Evolutionary conservation across 306 rosid genomes (phyloP), one percentile per base, ranked within the genome.

Genomic region (Malus asiatica): DNA sequence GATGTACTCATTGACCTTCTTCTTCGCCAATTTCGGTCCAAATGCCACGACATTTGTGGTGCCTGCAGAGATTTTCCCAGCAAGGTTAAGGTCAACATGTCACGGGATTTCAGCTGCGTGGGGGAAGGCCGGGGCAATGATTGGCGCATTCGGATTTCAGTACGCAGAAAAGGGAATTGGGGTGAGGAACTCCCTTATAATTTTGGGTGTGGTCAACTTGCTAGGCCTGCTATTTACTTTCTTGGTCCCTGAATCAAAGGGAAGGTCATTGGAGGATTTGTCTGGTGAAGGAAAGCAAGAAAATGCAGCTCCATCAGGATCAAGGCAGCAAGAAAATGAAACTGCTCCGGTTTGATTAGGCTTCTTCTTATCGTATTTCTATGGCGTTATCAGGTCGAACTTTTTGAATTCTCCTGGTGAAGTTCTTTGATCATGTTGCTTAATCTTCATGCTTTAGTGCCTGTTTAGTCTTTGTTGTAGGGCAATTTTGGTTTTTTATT

Each of bases 61-160:
- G n/a, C 97, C 98, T 0, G 97, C 98, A 0, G 98, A 93, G 89
- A 93, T 93, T 23, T 93, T 89, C 70, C 97, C 98, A 0, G 98
- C 98, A 1, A 87, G 97, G 80, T 76, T 93, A 10, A 82, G 97
- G 75, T 86, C 98, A 13, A 93, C 98, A 15, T 91, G 98, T 64
- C 98, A 93, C 58, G 98, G 98, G 3, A 91, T 93, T 70, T 93
- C 97, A 9, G 96, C 97, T 2, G 98, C 97, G 0, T 70, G 92
- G 7, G 98, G 98, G n/a, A 93, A 93, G 72, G 92, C 90, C 14
- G 98, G 98, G 32, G 98, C 98, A 38, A 91, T 93, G 0, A 84
- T 93, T 6, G 98, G 98, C 2, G 85, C 97, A 22, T 93, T 93
- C 35, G 98, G 98, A 15, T 93, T 89, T 70, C 77, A 83, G 53